These are phyloP conservation scores for Aspergillus sp. DNA, from an alignment of 2,329 filamentous ascomycete genomes.

Conservation along the genomic window DNA sequence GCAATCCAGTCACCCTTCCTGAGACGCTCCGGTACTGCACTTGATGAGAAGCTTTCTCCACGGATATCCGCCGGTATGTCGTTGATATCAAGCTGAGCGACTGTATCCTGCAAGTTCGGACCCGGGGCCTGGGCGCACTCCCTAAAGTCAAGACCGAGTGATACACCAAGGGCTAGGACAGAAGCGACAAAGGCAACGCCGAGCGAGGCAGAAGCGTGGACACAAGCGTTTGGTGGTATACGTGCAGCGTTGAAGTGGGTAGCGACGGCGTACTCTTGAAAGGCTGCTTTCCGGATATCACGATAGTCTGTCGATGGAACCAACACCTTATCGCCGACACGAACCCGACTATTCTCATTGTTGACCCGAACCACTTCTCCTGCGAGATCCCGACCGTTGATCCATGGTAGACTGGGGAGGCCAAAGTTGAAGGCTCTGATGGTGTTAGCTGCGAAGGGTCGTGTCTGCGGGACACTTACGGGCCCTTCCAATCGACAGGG, in stretches of 20 bases:
- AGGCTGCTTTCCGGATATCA: conserved; percentile 70
- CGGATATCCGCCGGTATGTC: conserved; percentile 63
- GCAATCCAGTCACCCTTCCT: conserved; percentile 67
- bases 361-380: conserved; percentile 61
- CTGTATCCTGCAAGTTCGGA: conserved; percentile 59
- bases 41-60: conserved; percentile 62
- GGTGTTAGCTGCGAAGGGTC: background rate
- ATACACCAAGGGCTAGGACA: conserved; percentile 66
- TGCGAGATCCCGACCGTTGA: conserved; percentile 70
- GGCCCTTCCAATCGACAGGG: conserved; percentile 75
- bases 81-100: conserved; percentile 51
- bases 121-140: conserved; percentile 46
- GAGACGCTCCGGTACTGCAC: conserved; percentile 56
- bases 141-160: conserved; percentile 67
- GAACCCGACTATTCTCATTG: conserved; percentile 51
- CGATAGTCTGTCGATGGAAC: conserved; percentile 75
- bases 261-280: conserved; percentile 69
- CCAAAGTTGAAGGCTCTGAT: conserved; percentile 69
- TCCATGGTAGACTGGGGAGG: conserved; percentile 67
- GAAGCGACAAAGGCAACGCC: conserved; percentile 74
- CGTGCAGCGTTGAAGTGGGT: conserved; percentile 66
- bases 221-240: conserved; percentile 57
- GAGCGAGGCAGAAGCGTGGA: conserved; percentile 62
- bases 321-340: conserved; percentile 59
- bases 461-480: conserved; percentile 52